Evolutionary conservation across 768 basidiomycete genomes (phyloP), one percentile per base, ranked within the genome.

Genomic region (Tulasnella sp.): DNA sequence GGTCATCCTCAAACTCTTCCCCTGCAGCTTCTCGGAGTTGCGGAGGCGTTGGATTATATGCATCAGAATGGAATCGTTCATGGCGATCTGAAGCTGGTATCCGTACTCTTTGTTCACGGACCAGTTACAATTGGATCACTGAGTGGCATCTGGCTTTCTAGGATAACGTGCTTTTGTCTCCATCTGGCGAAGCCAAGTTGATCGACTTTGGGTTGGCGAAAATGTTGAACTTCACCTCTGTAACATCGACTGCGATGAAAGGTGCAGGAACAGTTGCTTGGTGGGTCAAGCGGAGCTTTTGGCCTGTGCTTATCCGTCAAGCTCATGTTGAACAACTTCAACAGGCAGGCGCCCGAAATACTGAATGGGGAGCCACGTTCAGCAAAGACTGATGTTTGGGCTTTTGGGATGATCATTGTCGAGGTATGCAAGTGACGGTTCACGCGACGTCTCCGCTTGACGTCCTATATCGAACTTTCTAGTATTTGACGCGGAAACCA

Each of bases 71-170:
- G 34, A 17, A 17, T 67, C 31, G 36, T 67, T 25, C 74, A 75
- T 29, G 74, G 74, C 17, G 74, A 75, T 25, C 39, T 75, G 58
- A 75, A 75, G 49, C 36, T 70, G 22, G 74, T 75, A 52, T 42
- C 29, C 36, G 3, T 31, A 29, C n/a, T 17, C 67, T 17, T 9
- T 34, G 8, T 69, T 37, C 19, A 8, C 19, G 5, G 52, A 54
- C 8, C 2, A 54, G 5, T 25, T 15, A 54, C 2, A 19, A 19
- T 2, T 29, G 22, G 22, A 29, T 54, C 22, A 25, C 22, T 54
- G n/a, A 54, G 9, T 22, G 4, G 8, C n/a, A 2, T 7, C 1
- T n/a, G 29, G 12, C 11, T 38, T 71, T 71, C 14, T 49, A 74
- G 72, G 72, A 74, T 25, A 74, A 74, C 34, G 72, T 74, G 9